Conservation (phyloP, 768 basidiomycete genomes). For the Pleurotus salmoneostramineus region DNA sequence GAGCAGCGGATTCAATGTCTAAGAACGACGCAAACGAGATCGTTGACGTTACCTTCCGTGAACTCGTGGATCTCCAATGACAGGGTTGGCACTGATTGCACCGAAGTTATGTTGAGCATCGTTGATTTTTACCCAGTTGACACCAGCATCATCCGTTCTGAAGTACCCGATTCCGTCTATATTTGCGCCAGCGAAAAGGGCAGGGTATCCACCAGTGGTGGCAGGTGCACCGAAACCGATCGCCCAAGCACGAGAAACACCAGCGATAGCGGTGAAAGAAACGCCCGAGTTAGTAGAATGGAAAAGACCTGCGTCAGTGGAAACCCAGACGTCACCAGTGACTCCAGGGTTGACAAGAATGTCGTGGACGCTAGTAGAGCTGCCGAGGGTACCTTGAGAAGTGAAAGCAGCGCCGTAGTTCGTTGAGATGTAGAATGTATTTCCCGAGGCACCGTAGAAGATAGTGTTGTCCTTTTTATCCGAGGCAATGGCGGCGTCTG, state of each 20-base stretch:
- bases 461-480: conserved; percentile 55
- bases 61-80: conserved; percentile 49
- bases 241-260: conserved; percentile 49
- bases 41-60: conserved; percentile 41
- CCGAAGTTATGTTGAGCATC: conserved; percentile 57
- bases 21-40: not conserved
- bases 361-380: conserved; percentile 44
- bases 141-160: conserved; percentile 52
- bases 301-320: conserved; percentile 52
- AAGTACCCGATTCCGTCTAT: conserved; percentile 48
- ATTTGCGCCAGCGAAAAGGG: conserved; percentile 52
- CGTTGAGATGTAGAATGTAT: conserved; percentile 54
- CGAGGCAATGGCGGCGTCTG: conserved; percentile 51
- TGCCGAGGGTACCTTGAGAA: conserved; percentile 36
- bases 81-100: conserved; percentile 37
- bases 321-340: conserved; percentile 63
- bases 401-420: conserved; percentile 53
- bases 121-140: conserved; percentile 56
- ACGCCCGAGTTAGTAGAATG: conserved; percentile 51
- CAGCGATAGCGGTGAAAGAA: conserved; percentile 43
- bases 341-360: conserved; percentile 50
- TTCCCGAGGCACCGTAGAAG: conserved; percentile 57
- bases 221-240: conserved; percentile 56
- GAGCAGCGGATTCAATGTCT: not conserved
- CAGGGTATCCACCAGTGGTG: conserved; percentile 43